These are phyloP conservation scores for Didymella segeticola DNA, from an alignment of 2,329 filamentous ascomycete genomes.

Conservation along the genomic window DNA sequence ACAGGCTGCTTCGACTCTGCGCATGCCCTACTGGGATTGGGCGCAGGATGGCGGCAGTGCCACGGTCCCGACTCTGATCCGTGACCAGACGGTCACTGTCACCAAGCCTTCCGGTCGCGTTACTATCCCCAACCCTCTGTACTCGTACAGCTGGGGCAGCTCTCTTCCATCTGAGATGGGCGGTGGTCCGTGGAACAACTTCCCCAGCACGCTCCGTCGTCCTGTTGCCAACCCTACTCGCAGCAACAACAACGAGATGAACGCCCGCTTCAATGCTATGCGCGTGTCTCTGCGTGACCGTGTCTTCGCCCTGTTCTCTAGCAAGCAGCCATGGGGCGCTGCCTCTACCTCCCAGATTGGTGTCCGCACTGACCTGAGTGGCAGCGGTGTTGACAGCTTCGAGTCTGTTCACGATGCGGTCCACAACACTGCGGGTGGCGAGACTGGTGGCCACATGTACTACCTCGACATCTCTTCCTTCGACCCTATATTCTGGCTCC, in stretches of 20 bases:
- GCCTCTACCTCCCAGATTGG: conserved; percentile 42
- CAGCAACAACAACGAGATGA: conserved; percentile 49
- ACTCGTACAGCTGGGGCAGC: conserved; percentile 51
- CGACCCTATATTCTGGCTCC: conserved; percentile 68
- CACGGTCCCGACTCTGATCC: conserved; percentile 45
- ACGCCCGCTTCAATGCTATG: conserved; percentile 33
- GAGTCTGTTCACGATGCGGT: conserved; percentile 46
- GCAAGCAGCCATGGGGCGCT: conserved; percentile 39
- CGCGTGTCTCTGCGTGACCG: conserved; percentile 46
- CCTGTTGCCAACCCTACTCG: conserved; percentile 42
- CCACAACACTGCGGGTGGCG: conserved; percentile 45
- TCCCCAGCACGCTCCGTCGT: conserved; percentile 40
- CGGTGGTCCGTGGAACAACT: conserved; percentile 44
- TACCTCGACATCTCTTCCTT: conserved; percentile 77
- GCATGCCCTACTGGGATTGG: conserved; percentile 59
- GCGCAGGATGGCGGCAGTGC: conserved; percentile 44
- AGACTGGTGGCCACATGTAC: conserved; percentile 72
- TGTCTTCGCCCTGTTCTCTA: conserved; percentile 46
- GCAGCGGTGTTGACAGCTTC: conserved; percentile 45
- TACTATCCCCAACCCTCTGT: conserved; percentile 55
- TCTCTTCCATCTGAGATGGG: conserved; percentile 63
- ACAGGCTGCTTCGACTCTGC: conserved; percentile 50
- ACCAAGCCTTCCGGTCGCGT: conserved; percentile 51
- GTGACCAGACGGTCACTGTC: conserved; percentile 51
- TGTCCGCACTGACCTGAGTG: conserved; percentile 37